These are phyloP conservation scores for Gryganskiella cystojenkinii DNA, from an alignment of 192 early-diverging fungal genomes.

Conservation along the genomic window DNA sequence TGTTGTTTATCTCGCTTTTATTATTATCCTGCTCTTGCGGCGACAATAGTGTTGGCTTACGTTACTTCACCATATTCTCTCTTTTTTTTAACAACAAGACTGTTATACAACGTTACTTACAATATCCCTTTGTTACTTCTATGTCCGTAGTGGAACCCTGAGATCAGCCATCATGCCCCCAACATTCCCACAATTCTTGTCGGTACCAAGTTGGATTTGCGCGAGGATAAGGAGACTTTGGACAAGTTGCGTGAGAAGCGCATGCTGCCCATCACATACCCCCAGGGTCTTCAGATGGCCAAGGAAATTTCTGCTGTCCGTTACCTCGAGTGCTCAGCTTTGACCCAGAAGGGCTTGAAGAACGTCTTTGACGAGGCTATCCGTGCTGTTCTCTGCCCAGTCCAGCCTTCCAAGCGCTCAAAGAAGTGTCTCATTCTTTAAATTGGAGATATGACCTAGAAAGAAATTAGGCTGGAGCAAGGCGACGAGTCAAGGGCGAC, in stretches of 20 bases:
- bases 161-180: constrained; percentile 95
- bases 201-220: constrained; percentile 97
- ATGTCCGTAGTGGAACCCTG: constrained; percentile 92
- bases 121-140: neutral
- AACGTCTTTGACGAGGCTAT: constrained; percentile 99
- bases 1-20: no score
- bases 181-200: constrained; percentile 93
- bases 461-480: no score
- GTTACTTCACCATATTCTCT: neutral
- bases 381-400: constrained; percentile 87
- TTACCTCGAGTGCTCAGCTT: constrained; percentile 97
- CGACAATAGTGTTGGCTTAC: no score
- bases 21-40: no score
- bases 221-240: constrained; percentile 92
- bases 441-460: no score
- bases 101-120: no score
- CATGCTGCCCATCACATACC: constrained; percentile 88
- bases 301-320: constrained; percentile 92
- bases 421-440: constrained; percentile 86
- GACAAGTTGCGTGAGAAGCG: constrained; percentile 88
- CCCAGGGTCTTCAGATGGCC: constrained; percentile 88
- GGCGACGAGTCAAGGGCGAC: no score
- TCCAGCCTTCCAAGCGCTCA: constrained; percentile 68
- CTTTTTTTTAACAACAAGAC: neutral
- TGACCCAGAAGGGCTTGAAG: constrained; percentile 98